Evolutionary conservation across 306 rosid species (phyloP), one percentile per base, ranked within the genome.

Genomic region (Inga laurina): DNA sequence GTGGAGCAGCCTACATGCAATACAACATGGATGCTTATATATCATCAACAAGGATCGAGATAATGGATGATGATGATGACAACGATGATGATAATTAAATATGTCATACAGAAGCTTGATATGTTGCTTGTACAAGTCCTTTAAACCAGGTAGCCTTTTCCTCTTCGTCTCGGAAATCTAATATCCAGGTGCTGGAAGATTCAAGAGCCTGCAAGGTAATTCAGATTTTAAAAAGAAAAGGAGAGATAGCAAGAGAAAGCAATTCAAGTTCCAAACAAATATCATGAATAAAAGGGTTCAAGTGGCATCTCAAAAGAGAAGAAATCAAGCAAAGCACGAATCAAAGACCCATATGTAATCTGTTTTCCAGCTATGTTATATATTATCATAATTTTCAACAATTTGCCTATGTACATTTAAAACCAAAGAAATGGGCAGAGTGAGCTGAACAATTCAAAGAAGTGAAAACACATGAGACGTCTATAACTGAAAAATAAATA

Each of bases 141-240:
- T 90, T 96, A 82, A 89, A 82, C 98, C 99, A 96, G 30, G 59
- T 39, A 74, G 89, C 82, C 89, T 92, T 96, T 88, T 91, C 94
- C 59, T 88, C 92, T 67, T 89, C 97, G 80, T 87, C 89, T 64
- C 83, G 88, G 85, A 92, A 96, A 84, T 87, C 92, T 79, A 96
- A 69, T 67, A 96, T 91, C 98, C 93, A 96, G 39, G 98, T 94
- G 89, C 93, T 92, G 64, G 99, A 92, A 90, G 97, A 92, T 84
- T 96, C 99, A 89, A 96, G 72, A 81, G 97, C 62, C 61, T 73
- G 41, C 76, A 46, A 46, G 59, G 8, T 6, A 24, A 45, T 46
- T 45, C 59, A 72, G 13, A 72, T 72, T 72, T 72, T 70, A 72
- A 82, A 32, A 30, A 81, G 74, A 68, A 72, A 74, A 37, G 5